Conservation (phyloP, 164 flowering plant genomes). For the Nymphaea colorata region DNA sequence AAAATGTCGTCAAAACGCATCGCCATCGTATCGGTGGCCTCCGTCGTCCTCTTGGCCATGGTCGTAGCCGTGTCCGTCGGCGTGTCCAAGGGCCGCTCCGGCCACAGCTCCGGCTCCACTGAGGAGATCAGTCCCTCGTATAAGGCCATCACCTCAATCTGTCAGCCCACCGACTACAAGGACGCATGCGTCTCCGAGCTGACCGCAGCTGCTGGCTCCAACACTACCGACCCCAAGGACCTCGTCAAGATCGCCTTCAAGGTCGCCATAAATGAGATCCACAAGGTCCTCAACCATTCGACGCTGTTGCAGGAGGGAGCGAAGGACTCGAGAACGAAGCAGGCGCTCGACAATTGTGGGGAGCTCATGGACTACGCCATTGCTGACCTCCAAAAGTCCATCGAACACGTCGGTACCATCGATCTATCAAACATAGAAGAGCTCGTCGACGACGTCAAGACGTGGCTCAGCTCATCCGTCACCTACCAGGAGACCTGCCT, state of each 20-base stretch:
- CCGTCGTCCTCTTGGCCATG: conserved; percentile 44
- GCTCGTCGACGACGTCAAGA: not conserved
- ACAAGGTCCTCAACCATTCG: conserved; percentile 25
- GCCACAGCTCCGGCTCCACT: not conserved
- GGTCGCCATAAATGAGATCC: conserved; percentile 21
- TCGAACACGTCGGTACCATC: conserved; percentile 7
- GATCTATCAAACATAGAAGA: conserved; percentile 29
- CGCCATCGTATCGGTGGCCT: conserved; percentile 25
- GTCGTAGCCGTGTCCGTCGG: conserved; percentile 34
- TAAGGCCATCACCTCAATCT: conserved; percentile 42
- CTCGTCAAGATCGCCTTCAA: conserved; percentile 36
- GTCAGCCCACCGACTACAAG: conserved; percentile 49
- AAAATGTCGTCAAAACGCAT: conserved; percentile 14
- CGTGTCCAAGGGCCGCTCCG: not conserved
- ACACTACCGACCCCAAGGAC: conserved; percentile 48
- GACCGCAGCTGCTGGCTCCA: conserved; percentile 10
- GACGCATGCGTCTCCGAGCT: conserved; percentile 37
- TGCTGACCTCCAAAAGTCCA: conserved; percentile 25
- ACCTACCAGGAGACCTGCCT: conserved; percentile 4
- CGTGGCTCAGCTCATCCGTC: conserved; percentile 4
- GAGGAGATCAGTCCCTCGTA: conserved; percentile 14
- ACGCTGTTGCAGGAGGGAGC: conserved; percentile 20
- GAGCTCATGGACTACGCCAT: conserved; percentile 30
- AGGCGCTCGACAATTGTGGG: conserved; percentile 25
- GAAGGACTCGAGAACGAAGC: conserved; percentile 29